Percentiles rank a stretch among this genome's conserved stretches.
phyloP scores from a whole-genome alignment of 2,329 filamentous ascomycete genomes.

The Rugonectria rugulosa region DNA sequence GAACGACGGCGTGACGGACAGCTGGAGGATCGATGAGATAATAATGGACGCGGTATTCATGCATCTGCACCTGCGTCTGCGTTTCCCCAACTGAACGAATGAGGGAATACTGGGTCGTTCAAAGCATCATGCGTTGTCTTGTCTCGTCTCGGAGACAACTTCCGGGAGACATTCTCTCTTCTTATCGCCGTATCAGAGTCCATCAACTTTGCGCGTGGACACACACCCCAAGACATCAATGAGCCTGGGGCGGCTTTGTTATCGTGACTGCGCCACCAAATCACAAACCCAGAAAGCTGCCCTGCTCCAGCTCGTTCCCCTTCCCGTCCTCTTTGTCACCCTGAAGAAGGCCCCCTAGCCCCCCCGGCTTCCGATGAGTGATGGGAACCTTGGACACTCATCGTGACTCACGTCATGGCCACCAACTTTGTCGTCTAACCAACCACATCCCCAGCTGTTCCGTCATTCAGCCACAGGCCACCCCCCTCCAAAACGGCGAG shows the following conservation, averaged over 20 bases:
- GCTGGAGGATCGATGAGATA: neutral
- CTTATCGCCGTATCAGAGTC: conserved; percentile 18
- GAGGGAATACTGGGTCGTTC: neutral
- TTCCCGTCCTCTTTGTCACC: neutral
- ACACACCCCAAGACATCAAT: neutral
- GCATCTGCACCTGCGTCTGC: neutral
- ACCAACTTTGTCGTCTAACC: conserved; percentile 3
- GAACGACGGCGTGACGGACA: neutral
- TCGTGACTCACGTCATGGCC: conserved; percentile 18
- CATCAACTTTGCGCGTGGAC: conserved; percentile 8
- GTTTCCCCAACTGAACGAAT: neutral
- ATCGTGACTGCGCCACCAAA: neutral
- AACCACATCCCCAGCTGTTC: neutral
- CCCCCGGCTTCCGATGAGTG: neutral
- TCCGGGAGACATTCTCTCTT: neutral
- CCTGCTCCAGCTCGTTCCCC: neutral
- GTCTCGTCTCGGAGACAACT: neutral
- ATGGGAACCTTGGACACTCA: neutral
- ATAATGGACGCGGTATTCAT: neutral
- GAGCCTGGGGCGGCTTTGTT: neutral
- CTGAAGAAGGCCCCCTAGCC: neutral
- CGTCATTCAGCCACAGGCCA: conserved; percentile 8
- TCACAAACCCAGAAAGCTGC: too few relatives aligned
- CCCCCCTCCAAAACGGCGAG: too few relatives aligned
- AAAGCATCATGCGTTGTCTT: neutral